Percentiles rank a stretch among this genome's conserved stretches.
Evolutionary conservation across 163 green algal species (phyloP).

Genomic region (Scenedesmus sp.): DNA sequence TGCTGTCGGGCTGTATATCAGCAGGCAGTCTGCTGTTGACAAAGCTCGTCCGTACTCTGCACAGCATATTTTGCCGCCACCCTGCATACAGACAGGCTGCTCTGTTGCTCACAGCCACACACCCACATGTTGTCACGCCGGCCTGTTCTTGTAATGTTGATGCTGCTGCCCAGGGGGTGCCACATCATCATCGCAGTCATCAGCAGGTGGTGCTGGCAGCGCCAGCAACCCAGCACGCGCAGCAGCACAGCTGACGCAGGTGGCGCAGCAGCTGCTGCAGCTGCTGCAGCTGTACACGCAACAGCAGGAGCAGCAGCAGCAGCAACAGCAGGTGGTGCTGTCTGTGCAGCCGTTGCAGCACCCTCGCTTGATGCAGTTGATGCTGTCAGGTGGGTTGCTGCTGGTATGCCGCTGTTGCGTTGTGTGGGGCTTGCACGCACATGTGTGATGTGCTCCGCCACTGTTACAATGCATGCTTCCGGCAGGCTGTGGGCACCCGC

Average conservation of each 20-base stretch:
- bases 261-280: background rate
- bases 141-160: background rate
- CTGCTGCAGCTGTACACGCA: background rate
- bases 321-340: slow-evolving; percentile 3
- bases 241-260: slow-evolving; percentile 15
- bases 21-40: background rate
- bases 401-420: slow-evolving; percentile 32
- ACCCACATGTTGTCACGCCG: background rate
- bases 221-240: background rate
- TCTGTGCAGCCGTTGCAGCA: slow-evolving; percentile 63
- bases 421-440: background rate
- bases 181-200: background rate
- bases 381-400: slow-evolving; percentile 59
- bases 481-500: too few relatives aligned
- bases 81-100: background rate
- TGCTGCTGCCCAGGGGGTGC: background rate
- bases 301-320: background rate
- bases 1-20: slow-evolving; percentile 13
- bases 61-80: too few relatives aligned
- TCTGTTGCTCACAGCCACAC: background rate
- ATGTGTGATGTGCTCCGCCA: background rate
- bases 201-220: background rate
- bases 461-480: slow-evolving; percentile 49
- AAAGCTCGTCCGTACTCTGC: too few relatives aligned
- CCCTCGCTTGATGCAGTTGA: slow-evolving; percentile 49